A percentile compares a stretch with the other conserved stretches of the same genome.
Conservation (phyloP, 2,329 filamentous ascomycete species). For the Fusarium napiforme region DNA sequence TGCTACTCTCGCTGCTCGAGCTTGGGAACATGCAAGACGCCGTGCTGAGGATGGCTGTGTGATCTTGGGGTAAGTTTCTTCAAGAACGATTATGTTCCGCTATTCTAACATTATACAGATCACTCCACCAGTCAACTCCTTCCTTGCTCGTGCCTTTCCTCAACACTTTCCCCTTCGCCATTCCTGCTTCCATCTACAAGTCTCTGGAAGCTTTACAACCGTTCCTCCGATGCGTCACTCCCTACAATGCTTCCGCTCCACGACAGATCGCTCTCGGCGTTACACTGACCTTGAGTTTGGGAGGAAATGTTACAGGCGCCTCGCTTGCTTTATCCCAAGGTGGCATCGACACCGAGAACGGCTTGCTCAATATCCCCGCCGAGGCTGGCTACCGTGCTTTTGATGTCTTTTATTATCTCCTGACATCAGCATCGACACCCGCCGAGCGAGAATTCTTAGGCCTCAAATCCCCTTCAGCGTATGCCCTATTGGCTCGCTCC, state of each 20-base stretch:
- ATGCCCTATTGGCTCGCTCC: slow-evolving; percentile 82
- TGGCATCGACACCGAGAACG: slow-evolving; percentile 85
- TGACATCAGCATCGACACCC: slow-evolving; percentile 89
- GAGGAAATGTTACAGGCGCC: slow-evolving; percentile 81
- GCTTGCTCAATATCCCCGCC: slow-evolving; percentile 81
- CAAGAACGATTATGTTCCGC: not conserved
- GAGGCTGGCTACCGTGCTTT: slow-evolving; percentile 90
- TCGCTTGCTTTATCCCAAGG: slow-evolving; percentile 83
- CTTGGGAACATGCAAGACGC: slow-evolving; percentile 96
- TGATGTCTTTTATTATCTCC: slow-evolving; percentile 96
- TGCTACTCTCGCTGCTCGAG: slow-evolving; percentile 77
- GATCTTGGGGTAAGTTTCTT: slow-evolving; percentile 77
- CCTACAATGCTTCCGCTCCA: slow-evolving; percentile 85
- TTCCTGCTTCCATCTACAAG: slow-evolving; percentile 80
- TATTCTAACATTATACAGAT: slow-evolving; percentile 63
- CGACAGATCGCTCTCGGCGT: slow-evolving; percentile 84
- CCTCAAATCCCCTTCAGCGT: slow-evolving; percentile 80
- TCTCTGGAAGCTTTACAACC: slow-evolving; percentile 85
- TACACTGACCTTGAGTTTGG: slow-evolving; percentile 82
- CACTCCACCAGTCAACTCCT: slow-evolving; percentile 87
- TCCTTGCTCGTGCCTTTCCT: slow-evolving; percentile 86
- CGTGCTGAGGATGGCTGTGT: slow-evolving; percentile 96
- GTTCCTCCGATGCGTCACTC: slow-evolving; percentile 88
- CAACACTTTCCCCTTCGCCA: slow-evolving; percentile 79
- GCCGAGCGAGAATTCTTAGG: slow-evolving; percentile 90